phyloP scores from a whole-genome alignment of 78 protist genomes.

The Speleostelium caveatum region DNA sequence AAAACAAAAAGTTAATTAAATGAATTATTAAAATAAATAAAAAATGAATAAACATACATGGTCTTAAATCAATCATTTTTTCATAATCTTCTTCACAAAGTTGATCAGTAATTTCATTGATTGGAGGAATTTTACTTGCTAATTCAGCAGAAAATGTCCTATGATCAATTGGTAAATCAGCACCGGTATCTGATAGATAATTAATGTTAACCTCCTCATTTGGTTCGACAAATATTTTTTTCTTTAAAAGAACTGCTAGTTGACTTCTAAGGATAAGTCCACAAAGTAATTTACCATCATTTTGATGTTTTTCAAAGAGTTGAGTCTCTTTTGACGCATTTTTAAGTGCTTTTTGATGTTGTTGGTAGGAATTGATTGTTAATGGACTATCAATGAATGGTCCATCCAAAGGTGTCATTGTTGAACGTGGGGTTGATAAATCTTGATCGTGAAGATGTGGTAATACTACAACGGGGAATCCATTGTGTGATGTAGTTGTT shows the following conservation, averaged over 20 bases:
- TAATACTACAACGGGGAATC: conserved; percentile 85
- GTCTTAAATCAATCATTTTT: conserved; percentile 33
- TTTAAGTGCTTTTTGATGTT: too few species aligned
- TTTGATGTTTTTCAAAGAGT: neutral
- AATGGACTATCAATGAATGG: neutral
- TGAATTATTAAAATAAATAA: neutral
- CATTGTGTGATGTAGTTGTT: conserved; percentile 69
- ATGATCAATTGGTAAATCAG: conserved; percentile 49
- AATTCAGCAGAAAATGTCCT: conserved; percentile 10
- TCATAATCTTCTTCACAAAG: conserved; percentile 15
- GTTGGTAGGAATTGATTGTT: neutral
- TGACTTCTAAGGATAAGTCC: conserved; percentile 78
- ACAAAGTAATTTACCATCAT: conserved; percentile 35
- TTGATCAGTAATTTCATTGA: neutral
- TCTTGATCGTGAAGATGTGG: conserved; percentile 26
- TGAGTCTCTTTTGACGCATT: neutral
- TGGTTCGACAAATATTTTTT: neutral
- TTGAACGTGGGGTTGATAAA: neutral
- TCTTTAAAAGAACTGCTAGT: conserved; percentile 52
- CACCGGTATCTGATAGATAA: conserved; percentile 5
- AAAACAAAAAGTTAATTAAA: neutral
- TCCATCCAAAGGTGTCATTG: neutral
- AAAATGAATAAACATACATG: conserved; percentile 9
- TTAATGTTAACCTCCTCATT: neutral
- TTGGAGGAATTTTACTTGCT: conserved; percentile 16